Base-by-base conservation (phyloP, 495 filamentous ascomycete genomes). In the Aspergillus bertholletiae region DNA sequence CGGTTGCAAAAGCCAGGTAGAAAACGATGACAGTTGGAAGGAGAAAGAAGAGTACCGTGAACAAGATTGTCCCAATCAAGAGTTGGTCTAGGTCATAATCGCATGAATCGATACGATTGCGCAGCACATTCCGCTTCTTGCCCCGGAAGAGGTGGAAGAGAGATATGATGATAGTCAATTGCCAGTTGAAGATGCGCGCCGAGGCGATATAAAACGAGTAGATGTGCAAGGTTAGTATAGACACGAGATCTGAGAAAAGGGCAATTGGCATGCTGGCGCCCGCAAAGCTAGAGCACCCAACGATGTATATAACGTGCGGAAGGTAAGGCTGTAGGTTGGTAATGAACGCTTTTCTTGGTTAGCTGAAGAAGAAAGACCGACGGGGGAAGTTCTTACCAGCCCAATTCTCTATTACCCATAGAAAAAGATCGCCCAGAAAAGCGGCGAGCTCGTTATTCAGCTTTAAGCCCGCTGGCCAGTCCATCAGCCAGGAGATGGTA, bases 371-470 rank as follows among this genome's bases (percentile, higher is more conserved):
- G 26, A 7, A 9, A 35, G 20, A 46, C 2, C 37, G 46, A 30
- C 12, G 18, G 6, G 39, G 13, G 28, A 15, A 71, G 30, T 7
- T 3, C 79, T 55, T 74, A 88, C 86, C 86, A 49, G 88, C 87
- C 95, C 95, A 99, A 63, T 96, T 92, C 56, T 96, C 90, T 57
- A 99, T 97, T 32, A 99, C 94, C 94, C 95, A 97, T 0, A 97
- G 70, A 64, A 97, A 97, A 11, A 99, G 71, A 58, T 96, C 92
- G 56, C 94, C 95, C 2, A 99, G 82, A 58, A 99, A 99, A 21
- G 83, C 79, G 2, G 92, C 95, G 27, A 99, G 80, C 66, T 99
- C 95, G 49, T 85, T 95, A 69, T 99, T 99, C 37, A 99, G 79
- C 66, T 99, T 99, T 53, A 99, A 74, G 22, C 94, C 94, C n/a